Conservation (phyloP, 2,329 filamentous ascomycete genomes). For the Chaetomiaceae sp. region DNA sequence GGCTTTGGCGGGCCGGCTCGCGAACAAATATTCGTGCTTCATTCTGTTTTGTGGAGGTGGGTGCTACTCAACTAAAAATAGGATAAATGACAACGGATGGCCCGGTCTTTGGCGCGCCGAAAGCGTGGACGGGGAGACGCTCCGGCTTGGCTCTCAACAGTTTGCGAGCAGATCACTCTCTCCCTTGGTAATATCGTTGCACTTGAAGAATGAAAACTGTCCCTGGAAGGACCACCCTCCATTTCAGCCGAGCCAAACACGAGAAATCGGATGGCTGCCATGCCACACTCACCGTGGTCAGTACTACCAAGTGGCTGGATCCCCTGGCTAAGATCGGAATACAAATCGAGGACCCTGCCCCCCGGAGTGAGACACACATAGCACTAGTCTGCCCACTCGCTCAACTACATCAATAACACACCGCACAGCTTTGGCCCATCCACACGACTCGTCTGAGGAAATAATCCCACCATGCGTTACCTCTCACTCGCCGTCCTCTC, state of each 20-base stretch:
- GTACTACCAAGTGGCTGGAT: not conserved
- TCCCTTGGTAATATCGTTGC: not conserved
- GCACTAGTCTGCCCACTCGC: no score
- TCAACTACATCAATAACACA: not conserved
- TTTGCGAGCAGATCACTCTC: slow-evolving; percentile 7
- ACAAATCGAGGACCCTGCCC: not conserved
- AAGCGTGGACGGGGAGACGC: slow-evolving; percentile 7
- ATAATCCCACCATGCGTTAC: slow-evolving; percentile 15
- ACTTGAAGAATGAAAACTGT: not conserved
- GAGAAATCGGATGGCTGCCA: slow-evolving; percentile 7
- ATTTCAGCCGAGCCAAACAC: slow-evolving; percentile 17
- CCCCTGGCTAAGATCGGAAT: not conserved
- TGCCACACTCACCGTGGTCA: not conserved
- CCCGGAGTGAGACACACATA: not conserved
- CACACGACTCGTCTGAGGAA: no score
- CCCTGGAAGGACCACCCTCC: not conserved
- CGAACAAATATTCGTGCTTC: not conserved
- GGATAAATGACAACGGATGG: not conserved
- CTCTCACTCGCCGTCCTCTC: slow-evolving; percentile 12
- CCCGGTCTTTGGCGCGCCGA: not conserved
- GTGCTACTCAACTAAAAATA: slow-evolving; percentile 14
- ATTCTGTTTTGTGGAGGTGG: not conserved
- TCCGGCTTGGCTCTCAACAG: slow-evolving; percentile 15
- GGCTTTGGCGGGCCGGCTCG: not conserved
- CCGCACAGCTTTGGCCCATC: not conserved